Percentiles rank a stretch among this genome's conserved stretches.
phyloP scores from a whole-genome alignment of 2,329 filamentous ascomycete species.

The Cladosporium sp. region DNA sequence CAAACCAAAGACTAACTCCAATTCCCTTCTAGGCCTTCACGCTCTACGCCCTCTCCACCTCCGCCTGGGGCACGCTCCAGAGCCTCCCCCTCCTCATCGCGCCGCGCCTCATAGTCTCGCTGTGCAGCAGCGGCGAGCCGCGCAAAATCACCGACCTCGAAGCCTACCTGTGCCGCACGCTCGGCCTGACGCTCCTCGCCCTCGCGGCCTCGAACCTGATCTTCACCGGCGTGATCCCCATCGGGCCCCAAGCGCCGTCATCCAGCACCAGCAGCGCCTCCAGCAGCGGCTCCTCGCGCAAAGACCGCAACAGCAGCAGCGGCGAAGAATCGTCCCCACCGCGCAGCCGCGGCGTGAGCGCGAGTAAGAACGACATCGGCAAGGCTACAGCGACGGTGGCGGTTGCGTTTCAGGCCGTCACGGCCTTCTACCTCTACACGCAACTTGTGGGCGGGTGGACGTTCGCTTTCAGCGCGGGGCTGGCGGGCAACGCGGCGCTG shows the following conservation, averaged over 20 bases:
- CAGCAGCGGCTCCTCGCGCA: not conserved
- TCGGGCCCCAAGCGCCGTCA: conserved; percentile 34
- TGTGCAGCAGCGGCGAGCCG: conserved; percentile 56
- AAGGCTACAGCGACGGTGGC: conserved; percentile 10
- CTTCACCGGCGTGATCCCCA: conserved; percentile 66
- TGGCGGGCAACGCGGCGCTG: conserved; percentile 53
- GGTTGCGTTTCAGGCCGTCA: conserved; percentile 47
- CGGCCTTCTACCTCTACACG: conserved; percentile 65
- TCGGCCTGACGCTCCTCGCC: conserved; percentile 64
- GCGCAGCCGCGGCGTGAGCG: not conserved
- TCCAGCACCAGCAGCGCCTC: not conserved
- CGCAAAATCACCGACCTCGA: conserved; percentile 58
- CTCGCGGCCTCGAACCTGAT: conserved; percentile 62
- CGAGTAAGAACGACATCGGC: conserved; percentile 6
- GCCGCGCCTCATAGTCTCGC: conserved; percentile 57
- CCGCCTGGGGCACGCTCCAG: conserved; percentile 42
- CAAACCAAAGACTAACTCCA: conserved; percentile 5
- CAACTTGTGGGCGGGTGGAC: conserved; percentile 56
- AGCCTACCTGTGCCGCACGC: conserved; percentile 67
- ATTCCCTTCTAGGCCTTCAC: conserved; percentile 35
- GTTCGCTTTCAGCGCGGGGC: conserved; percentile 55
- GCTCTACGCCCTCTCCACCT: conserved; percentile 41
- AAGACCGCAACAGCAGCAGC: conserved; percentile 14
- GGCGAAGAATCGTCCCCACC: conserved; percentile 1
- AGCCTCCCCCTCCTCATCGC: conserved; percentile 53